Percentiles rank a stretch among this genome's conserved stretches.
These are phyloP conservation scores for Clavulina sp. DNA, from an alignment of 768 basidiomycete genomes.

Conservation along the genomic window DNA sequence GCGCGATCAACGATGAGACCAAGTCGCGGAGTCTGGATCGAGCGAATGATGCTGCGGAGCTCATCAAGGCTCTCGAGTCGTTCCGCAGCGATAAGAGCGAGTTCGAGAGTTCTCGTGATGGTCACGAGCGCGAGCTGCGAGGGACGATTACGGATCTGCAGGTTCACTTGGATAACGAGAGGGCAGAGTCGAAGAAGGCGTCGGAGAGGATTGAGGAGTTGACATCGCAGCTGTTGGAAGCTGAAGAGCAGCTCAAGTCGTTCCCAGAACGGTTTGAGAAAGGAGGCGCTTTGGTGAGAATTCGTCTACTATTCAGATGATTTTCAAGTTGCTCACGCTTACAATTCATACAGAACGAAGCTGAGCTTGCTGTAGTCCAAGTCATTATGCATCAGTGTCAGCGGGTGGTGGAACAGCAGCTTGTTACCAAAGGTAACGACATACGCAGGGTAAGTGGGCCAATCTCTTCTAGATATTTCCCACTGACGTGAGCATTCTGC, in stretches of 20 bases:
- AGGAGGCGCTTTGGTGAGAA: constrained; percentile 2
- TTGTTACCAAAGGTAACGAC: constrained; percentile 8
- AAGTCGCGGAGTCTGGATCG: not conserved
- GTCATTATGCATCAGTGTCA: constrained; percentile 1
- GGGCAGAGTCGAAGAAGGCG: not conserved
- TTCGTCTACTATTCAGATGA: too few species aligned
- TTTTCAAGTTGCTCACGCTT: too few species aligned
- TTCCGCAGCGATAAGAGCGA: not conserved
- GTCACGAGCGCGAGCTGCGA: not conserved
- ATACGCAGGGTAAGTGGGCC: constrained; percentile 4
- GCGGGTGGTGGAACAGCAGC: constrained; percentile 3
- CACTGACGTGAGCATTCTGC: not conserved
- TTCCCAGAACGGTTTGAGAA: not conserved
- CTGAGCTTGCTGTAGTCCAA: constrained; percentile 2
- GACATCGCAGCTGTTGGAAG: too few species aligned
- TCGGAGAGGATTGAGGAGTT: not conserved
- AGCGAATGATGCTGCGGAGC: not conserved
- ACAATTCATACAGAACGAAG: not conserved
- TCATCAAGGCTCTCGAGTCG: too few species aligned
- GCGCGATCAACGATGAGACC: not conserved
- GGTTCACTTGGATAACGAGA: not conserved
- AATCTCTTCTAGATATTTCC: not conserved
- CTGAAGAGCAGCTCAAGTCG: not conserved
- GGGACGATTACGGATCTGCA: not conserved
- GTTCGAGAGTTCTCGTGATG: not conserved